A percentile compares a stretch with the other conserved stretches of the same genome.
These are phyloP conservation scores for Pseudogymnoascus sp. DNA, from an alignment of 2,329 filamentous ascomycete genomes.

Conservation along the genomic window DNA sequence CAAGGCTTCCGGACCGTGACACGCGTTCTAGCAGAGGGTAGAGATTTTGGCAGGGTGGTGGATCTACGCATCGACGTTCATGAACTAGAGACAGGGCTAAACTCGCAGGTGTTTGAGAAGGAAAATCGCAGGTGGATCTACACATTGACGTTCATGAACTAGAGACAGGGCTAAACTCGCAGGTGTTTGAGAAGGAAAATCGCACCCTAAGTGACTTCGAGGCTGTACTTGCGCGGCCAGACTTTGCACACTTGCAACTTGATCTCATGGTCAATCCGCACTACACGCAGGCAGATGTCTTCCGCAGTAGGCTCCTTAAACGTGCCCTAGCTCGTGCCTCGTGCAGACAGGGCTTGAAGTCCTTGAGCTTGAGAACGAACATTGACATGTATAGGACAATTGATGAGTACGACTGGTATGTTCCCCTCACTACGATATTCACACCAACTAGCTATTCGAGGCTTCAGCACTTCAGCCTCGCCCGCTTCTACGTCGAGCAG, in stretches of 20 bases:
- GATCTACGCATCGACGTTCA: slow-evolving; percentile 31
- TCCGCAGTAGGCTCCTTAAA: slow-evolving; percentile 1
- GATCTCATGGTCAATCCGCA: slow-evolving; percentile 17
- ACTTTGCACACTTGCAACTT: slow-evolving; percentile 25
- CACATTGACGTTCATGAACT: slow-evolving; percentile 27
- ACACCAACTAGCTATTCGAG: slow-evolving; percentile 23
- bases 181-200: slow-evolving; percentile 23
- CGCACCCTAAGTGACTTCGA: slow-evolving; percentile 22
- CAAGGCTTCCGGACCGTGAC: slow-evolving; percentile 28
- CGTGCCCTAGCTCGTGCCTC: slow-evolving; percentile 12
- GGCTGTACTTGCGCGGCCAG: slow-evolving; percentile 19
- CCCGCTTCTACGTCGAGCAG: slow-evolving; percentile 20
- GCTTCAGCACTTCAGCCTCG: slow-evolving; percentile 28
- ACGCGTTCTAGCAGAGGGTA: slow-evolving; percentile 19
- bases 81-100: slow-evolving; percentile 26
- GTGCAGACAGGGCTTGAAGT: slow-evolving; percentile 16
- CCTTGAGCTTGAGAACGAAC: slow-evolving; percentile 20
- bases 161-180: slow-evolving; percentile 26
- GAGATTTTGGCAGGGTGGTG: slow-evolving; percentile 21
- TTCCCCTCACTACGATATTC: slow-evolving; percentile 25
- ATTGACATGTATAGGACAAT: no score
- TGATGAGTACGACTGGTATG: no score
- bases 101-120: slow-evolving; percentile 25
- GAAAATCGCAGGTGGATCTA: slow-evolving; percentile 25
- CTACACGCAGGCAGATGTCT: not conserved